A percentile compares a stretch with the other conserved stretches of the same genome.
phyloP scores from a whole-genome alignment of 345 rosid species.

The Hirschfeldia incana region DNA sequence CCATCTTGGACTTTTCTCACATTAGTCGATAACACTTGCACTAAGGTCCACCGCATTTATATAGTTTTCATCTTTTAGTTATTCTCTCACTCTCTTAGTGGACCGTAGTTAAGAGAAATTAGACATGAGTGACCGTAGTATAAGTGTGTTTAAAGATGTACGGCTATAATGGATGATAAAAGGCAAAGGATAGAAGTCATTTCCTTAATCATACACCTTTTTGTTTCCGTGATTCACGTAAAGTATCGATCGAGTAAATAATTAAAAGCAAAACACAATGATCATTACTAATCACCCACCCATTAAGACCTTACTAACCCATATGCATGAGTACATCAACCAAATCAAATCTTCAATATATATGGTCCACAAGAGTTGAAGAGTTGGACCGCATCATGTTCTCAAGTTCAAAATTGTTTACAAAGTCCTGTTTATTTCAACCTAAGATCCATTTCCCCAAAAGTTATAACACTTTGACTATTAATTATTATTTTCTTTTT shows the following conservation, averaged over 20 bases:
- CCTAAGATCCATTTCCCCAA: conserved; percentile 25
- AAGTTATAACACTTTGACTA: conserved; percentile 14
- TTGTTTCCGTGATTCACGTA: conserved; percentile 26
- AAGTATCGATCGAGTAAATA: conserved; percentile 10
- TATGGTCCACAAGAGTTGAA: conserved; percentile 38
- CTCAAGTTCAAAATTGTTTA: conserved; percentile 28
- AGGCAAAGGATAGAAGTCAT: neutral
- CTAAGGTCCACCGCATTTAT: conserved; percentile 20
- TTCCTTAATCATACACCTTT: conserved; percentile 3
- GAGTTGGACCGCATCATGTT: conserved; percentile 29
- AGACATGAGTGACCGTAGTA: neutral
- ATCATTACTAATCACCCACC: conserved; percentile 23
- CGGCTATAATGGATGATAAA: neutral
- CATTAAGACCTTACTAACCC: conserved; percentile 3
- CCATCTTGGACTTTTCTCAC: conserved; percentile 35
- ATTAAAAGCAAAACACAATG: conserved; percentile 19
- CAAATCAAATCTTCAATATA: conserved; percentile 8
- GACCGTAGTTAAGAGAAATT: neutral
- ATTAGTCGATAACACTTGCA: conserved; percentile 13
- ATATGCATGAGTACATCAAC: conserved; percentile 15
- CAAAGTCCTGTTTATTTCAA: conserved; percentile 34
- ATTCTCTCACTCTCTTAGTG: conserved; percentile 8
- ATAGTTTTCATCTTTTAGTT: neutral
- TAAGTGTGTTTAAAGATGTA: conserved; percentile 4
- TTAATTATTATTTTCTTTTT: neutral